Percentiles rank a stretch among this genome's conserved stretches.
phyloP scores from a whole-genome alignment of 2,329 filamentous ascomycete species.

The Penicillium sp. region DNA sequence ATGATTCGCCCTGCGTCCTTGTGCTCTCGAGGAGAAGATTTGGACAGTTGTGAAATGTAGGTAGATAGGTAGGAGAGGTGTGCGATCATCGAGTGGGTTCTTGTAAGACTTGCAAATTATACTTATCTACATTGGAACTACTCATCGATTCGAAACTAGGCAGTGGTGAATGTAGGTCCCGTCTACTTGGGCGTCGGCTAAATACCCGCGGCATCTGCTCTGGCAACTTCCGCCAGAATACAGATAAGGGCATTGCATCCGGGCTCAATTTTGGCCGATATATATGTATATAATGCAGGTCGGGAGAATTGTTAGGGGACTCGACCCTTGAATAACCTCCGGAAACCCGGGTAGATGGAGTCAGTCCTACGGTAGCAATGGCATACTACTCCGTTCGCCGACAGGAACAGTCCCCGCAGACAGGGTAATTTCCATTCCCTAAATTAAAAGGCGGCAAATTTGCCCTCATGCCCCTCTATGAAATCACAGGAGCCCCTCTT shows the following conservation, averaged over 20 bases:
- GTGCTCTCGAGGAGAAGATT: no score
- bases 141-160: no score
- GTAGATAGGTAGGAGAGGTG: no score
- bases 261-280: background rate
- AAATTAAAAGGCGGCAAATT: slow-evolving; percentile 3
- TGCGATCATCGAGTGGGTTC: no score
- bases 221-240: no score
- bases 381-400: background rate
- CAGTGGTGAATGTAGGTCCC: no score
- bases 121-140: no score
- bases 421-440: slow-evolving; percentile 2
- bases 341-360: background rate
- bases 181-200: no score
- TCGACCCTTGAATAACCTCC: slow-evolving; percentile 8
- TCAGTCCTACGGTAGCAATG: slow-evolving; percentile 1
- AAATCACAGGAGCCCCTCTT: background rate
- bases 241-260: background rate
- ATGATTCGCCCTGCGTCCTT: no score
- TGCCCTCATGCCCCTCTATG: slow-evolving; percentile 4
- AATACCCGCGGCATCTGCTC: background rate
- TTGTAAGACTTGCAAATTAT: no score
- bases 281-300: background rate
- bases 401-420: slow-evolving; percentile 4
- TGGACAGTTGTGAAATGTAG: no score
- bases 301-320: background rate